Percentiles rank a stretch among this genome's conserved stretches.
Evolutionary conservation across 2,329 filamentous ascomycete genomes (phyloP).

Genomic region (Neonectria sp.): DNA sequence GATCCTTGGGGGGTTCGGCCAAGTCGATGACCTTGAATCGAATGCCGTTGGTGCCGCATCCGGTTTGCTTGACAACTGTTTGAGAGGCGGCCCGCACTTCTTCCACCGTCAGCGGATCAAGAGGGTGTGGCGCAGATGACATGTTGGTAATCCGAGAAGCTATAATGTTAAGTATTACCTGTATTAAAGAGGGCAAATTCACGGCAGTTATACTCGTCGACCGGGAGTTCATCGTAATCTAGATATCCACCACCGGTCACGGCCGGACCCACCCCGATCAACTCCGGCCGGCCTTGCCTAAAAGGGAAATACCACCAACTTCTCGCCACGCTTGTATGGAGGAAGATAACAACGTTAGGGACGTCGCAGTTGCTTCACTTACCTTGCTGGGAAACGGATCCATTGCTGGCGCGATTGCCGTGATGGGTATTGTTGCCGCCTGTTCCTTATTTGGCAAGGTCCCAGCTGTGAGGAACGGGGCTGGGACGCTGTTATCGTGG

Average conservation of each 20-base stretch:
- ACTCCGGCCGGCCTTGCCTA: background rate
- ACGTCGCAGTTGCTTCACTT: background rate
- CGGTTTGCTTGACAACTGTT: constrained; percentile 6
- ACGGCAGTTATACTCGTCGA: constrained; percentile 7
- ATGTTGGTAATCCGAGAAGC: too few relatives aligned
- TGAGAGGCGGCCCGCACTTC: constrained; percentile 22
- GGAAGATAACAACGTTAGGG: background rate
- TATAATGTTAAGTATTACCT: too few relatives aligned
- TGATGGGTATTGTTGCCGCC: background rate
- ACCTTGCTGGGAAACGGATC: background rate
- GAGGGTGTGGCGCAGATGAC: constrained; percentile 17
- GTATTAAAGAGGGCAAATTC: background rate
- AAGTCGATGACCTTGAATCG: constrained; percentile 31
- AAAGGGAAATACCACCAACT: constrained; percentile 4
- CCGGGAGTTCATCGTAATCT: background rate
- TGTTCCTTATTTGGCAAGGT: background rate
- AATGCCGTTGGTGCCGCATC: constrained; percentile 9
- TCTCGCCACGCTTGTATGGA: background rate
- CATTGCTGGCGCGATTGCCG: background rate
- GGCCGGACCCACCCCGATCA: background rate
- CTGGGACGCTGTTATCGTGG: background rate
- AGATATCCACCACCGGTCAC: too few relatives aligned
- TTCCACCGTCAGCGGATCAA: constrained; percentile 26
- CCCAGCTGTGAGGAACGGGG: background rate
- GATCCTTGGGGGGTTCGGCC: constrained; percentile 24